A percentile compares a stretch with the other conserved stretches of the same genome.
Evolutionary conservation across 192 early-diverging fungal genomes (phyloP).

Genomic region (Coemansia sp.): DNA sequence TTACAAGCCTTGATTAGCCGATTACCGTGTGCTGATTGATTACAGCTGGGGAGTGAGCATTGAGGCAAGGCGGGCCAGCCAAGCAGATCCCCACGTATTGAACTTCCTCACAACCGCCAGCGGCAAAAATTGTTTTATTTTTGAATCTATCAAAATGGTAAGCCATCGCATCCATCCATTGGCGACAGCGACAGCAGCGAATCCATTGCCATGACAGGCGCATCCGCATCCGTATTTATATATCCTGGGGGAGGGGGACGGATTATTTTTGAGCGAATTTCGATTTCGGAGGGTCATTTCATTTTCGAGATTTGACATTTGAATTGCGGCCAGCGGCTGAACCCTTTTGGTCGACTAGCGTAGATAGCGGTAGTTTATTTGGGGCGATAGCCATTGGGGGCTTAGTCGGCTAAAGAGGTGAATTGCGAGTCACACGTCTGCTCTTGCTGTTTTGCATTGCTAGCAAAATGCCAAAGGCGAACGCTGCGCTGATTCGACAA

Average conservation of each 20-base stretch:
- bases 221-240: background rate
- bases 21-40: background rate
- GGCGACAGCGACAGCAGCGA: background rate
- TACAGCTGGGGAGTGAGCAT: background rate
- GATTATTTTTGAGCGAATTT: background rate
- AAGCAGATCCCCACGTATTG: background rate
- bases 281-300: background rate
- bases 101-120: background rate
- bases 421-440: background rate
- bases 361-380: background rate
- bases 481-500: background rate
- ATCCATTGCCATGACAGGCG: background rate
- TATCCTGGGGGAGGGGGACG: background rate
- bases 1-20: background rate
- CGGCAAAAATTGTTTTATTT: slow-evolving; percentile 4
- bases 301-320: background rate
- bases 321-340: background rate
- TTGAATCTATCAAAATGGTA: background rate
- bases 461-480: background rate
- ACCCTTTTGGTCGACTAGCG: background rate
- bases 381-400: background rate
- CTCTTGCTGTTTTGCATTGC: background rate
- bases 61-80: background rate
- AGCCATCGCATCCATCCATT: background rate
- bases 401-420: background rate